A percentile compares a stretch with the other conserved stretches of the same genome.
Evolutionary conservation across 2,329 filamentous ascomycete species (phyloP).

Genomic region (Fusarium torreyae): DNA sequence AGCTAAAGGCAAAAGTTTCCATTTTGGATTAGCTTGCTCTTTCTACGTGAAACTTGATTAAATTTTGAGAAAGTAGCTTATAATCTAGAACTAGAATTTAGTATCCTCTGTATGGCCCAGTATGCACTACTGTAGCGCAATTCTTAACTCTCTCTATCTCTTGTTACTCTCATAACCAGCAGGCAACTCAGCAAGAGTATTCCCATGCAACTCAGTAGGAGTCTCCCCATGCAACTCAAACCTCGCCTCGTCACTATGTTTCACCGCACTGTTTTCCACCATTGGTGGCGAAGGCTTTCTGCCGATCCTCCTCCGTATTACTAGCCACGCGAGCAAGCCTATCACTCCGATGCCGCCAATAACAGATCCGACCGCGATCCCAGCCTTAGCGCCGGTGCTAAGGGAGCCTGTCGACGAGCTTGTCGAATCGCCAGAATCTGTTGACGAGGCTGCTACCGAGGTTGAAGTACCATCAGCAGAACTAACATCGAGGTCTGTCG

Average conservation of each 20-base stretch:
- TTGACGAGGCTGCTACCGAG: not conserved
- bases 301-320: not conserved
- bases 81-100: too few relatives aligned
- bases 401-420: not conserved
- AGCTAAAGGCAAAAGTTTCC: too few relatives aligned
- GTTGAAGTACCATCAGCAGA: slow-evolving; percentile 1
- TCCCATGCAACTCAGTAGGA: not conserved
- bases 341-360: slow-evolving; percentile 1
- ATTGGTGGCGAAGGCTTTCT: not conserved
- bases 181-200: not conserved
- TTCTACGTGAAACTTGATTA: too few relatives aligned
- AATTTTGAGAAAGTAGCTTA: too few relatives aligned
- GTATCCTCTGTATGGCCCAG: too few relatives aligned
- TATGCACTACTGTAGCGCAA: not conserved
- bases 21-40: too few relatives aligned
- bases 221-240: not conserved
- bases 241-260: not conserved
- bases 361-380: not conserved
- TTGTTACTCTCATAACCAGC: not conserved
- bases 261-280: not conserved
- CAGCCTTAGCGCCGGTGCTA: slow-evolving; percentile 5
- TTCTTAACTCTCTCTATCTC: not conserved
- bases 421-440: not conserved
- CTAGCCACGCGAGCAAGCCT: not conserved
- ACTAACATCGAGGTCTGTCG: not conserved